Percentiles rank a stretch among this genome's conserved stretches.
phyloP scores from a whole-genome alignment of 208 protist genomes.

The Lotmaria passim region DNA sequence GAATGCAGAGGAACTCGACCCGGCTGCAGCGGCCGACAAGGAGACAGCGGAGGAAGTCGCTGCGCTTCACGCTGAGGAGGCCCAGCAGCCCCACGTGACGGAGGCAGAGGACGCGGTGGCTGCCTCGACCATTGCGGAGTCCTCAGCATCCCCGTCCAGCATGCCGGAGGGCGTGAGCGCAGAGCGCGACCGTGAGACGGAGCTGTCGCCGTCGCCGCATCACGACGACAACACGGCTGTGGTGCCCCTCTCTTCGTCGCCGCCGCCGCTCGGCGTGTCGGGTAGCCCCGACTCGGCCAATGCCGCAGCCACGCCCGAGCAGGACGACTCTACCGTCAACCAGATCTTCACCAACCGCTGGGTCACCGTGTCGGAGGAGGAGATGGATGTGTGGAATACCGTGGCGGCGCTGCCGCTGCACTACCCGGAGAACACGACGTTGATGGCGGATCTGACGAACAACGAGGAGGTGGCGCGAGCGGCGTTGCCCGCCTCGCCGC shows the following conservation, averaged over 20 bases:
- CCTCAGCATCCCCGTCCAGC: slow-evolving; percentile 2
- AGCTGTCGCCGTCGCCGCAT: slow-evolving; percentile 5
- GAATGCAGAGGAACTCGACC: background rate
- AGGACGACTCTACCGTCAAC: slow-evolving; percentile 39
- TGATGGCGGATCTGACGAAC: slow-evolving; percentile 43
- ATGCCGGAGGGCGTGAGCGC: background rate
- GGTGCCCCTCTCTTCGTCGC: background rate
- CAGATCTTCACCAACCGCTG: slow-evolving; percentile 62
- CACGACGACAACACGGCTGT: too few relatives aligned
- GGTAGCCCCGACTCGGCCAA: slow-evolving; percentile 24
- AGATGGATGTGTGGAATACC: slow-evolving; percentile 71
- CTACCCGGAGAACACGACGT: slow-evolving; percentile 47
- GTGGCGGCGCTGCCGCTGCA: slow-evolving; percentile 57
- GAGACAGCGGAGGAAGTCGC: background rate
- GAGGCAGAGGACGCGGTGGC: slow-evolving; percentile 15
- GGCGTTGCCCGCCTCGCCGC: slow-evolving; percentile 18
- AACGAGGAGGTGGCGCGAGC: slow-evolving; percentile 26
- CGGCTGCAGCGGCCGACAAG: background rate
- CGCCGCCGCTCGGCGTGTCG: background rate
- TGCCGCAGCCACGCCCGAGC: slow-evolving; percentile 17
- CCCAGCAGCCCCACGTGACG: too few relatives aligned
- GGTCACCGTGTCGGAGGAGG: slow-evolving; percentile 62
- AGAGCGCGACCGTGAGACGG: slow-evolving; percentile 7
- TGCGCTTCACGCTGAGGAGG: too few relatives aligned
- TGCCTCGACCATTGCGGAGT: slow-evolving; percentile 15